Evolutionary conservation across 2,329 filamentous ascomycete species (phyloP).

Genomic region (Helotiales sp.): DNA sequence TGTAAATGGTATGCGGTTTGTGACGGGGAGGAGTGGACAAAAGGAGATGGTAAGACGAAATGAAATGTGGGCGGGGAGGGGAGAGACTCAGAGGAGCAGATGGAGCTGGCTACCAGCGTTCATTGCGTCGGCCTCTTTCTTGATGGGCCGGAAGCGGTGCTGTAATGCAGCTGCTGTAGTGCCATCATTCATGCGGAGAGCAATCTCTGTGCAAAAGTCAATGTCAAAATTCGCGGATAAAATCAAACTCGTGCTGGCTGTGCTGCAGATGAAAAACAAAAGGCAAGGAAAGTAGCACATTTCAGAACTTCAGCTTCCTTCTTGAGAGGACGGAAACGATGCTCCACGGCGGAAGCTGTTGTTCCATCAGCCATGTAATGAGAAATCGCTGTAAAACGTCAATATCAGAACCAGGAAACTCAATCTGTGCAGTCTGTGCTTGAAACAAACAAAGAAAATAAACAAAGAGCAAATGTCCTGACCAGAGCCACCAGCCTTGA

Average conservation of each 20-base stretch:
- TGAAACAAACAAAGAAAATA: not conserved
- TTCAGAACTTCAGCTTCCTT: slow-evolving; percentile 23
- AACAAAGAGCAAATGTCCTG: slow-evolving; percentile 16
- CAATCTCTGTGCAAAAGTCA: slow-evolving; percentile 28
- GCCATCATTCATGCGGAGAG: slow-evolving; percentile 30
- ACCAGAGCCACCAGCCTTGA: slow-evolving; percentile 7
- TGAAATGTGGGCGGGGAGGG: not conserved
- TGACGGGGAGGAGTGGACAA: slow-evolving; percentile 19
- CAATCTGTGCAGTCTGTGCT: slow-evolving; percentile 15
- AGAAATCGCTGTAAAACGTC: slow-evolving; percentile 34
- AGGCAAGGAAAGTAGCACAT: slow-evolving; percentile 1
- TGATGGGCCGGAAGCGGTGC: slow-evolving; percentile 41
- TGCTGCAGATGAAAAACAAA: not conserved
- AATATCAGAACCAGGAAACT: slow-evolving; percentile 22
- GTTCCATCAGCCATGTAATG: slow-evolving; percentile 28
- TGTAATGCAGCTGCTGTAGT: slow-evolving; percentile 35
- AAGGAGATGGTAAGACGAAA: slow-evolving; percentile 18
- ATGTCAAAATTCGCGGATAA: slow-evolving; percentile 8
- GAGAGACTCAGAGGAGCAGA: not conserved
- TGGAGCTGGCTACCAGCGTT: slow-evolving; percentile 27
- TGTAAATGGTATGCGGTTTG: slow-evolving; percentile 19
- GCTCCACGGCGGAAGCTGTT: slow-evolving; percentile 26
- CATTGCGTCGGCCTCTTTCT: slow-evolving; percentile 36
- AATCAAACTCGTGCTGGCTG: not conserved
- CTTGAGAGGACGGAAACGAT: slow-evolving; percentile 32